Evolutionary conservation across 2,329 filamentous ascomycete species (phyloP).

Genomic region (Thelonectria olida): DNA sequence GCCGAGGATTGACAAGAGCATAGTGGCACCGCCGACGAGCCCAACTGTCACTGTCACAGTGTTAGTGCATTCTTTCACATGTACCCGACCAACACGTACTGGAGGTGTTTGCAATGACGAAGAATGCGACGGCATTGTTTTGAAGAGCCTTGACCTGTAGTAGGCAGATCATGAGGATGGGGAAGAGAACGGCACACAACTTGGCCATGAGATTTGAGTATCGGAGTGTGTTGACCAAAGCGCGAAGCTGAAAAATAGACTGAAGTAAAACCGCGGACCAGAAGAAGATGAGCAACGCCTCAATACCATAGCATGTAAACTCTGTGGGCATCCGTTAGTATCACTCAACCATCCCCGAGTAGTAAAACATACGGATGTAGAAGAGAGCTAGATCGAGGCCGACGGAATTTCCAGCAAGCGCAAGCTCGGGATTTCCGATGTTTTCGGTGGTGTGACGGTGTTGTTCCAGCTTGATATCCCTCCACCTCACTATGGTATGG

Average conservation of each 20-base stretch:
- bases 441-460: slow-evolving; percentile 47
- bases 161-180: slow-evolving; percentile 1
- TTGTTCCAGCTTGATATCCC: slow-evolving; percentile 50
- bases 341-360: not conserved
- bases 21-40: slow-evolving; percentile 14
- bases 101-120: slow-evolving; percentile 17
- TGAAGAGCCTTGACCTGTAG: slow-evolving; percentile 9
- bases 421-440: slow-evolving; percentile 50
- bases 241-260: slow-evolving; percentile 15
- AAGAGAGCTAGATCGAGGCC: slow-evolving; percentile 55
- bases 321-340: slow-evolving; percentile 44
- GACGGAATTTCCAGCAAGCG: slow-evolving; percentile 52
- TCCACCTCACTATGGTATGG: slow-evolving; percentile 51
- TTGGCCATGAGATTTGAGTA: slow-evolving; percentile 17
- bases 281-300: slow-evolving; percentile 55
- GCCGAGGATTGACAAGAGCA: slow-evolving; percentile 21
- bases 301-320: slow-evolving; percentile 61
- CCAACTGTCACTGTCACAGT: slow-evolving; percentile 12
- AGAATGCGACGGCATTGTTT: slow-evolving; percentile 8
- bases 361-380: slow-evolving; percentile 54
- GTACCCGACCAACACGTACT: slow-evolving; percentile 1
- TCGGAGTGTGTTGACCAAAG: slow-evolving; percentile 3
- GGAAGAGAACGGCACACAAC: slow-evolving; percentile 9
- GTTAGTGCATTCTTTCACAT: not conserved
- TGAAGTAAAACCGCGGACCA: slow-evolving; percentile 47